A percentile compares a stretch with the other conserved stretches of the same genome.
Evolutionary conservation across 2,329 filamentous ascomycete genomes (phyloP).

Genomic region (Trichocomaceae sp.): DNA sequence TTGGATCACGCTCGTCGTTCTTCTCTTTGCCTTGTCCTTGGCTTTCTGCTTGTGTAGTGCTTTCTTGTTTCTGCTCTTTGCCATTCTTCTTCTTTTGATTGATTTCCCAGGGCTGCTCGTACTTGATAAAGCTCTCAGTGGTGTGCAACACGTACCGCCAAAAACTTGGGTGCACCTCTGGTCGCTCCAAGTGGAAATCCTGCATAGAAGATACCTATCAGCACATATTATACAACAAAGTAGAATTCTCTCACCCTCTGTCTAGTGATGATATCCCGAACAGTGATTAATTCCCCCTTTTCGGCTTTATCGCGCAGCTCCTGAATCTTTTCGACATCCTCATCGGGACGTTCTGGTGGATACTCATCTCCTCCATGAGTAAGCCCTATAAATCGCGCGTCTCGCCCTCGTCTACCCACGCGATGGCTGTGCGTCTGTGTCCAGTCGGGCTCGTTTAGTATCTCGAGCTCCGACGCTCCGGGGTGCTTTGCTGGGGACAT

Average conservation of each 20-base stretch:
- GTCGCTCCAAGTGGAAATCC: background rate
- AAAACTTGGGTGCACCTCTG: constrained; percentile 31
- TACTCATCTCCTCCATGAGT: background rate
- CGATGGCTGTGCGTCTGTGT: constrained; percentile 2
- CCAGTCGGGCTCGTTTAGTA: constrained; percentile 8
- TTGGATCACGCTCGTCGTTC: background rate
- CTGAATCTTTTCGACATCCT: background rate
- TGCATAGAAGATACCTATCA: background rate
- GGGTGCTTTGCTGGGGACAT: background rate
- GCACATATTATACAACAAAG: background rate
- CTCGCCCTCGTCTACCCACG: background rate
- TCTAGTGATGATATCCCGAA: background rate
- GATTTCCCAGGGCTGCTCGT: constrained; percentile 43
- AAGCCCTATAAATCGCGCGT: background rate
- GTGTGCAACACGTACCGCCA: constrained; percentile 48
- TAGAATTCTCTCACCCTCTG: background rate
- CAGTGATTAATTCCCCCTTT: background rate
- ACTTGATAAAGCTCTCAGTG: constrained; percentile 46
- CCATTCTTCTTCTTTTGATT: constrained; percentile 26
- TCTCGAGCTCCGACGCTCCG: background rate
- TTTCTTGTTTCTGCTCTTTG: background rate
- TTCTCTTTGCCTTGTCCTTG: background rate
- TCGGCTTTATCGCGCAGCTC: background rate
- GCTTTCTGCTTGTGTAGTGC: background rate
- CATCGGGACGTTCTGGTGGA: background rate